A percentile compares a stretch with the other conserved stretches of the same genome.
Evolutionary conservation across 306 rosid genomes (phyloP).

Genomic region (Casuarina glauca): DNA sequence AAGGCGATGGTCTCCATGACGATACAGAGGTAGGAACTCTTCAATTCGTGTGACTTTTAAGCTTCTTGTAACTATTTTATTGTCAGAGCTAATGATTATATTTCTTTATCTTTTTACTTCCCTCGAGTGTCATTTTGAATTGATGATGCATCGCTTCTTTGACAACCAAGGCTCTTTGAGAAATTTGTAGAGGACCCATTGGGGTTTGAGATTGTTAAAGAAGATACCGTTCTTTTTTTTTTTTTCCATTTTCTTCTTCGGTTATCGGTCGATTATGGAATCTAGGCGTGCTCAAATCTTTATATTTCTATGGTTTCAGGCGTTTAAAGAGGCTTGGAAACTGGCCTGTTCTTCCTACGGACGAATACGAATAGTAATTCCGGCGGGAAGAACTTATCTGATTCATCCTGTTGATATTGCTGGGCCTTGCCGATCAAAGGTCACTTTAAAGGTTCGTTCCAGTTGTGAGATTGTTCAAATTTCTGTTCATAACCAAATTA

Average conservation of each 20-base stretch:
- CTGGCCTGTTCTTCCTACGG: slow-evolving; percentile 58
- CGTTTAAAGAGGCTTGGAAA: slow-evolving; percentile 66
- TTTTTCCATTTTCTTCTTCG: too few relatives aligned
- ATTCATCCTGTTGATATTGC: slow-evolving; percentile 61
- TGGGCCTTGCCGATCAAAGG: slow-evolving; percentile 82
- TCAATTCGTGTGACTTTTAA: neutral
- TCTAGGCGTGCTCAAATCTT: neutral
- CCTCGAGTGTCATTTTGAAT: neutral
- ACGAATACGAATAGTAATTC: slow-evolving; percentile 43
- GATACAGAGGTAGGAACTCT: slow-evolving; percentile 56
- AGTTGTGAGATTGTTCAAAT: slow-evolving; percentile 11
- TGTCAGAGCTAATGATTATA: too few relatives aligned
- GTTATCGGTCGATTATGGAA: too few relatives aligned
- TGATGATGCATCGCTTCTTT: neutral
- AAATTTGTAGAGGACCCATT: neutral
- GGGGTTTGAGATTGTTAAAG: neutral
- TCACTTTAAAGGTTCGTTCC: slow-evolving; percentile 57
- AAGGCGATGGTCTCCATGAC: slow-evolving; percentile 69
- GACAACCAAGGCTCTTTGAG: neutral
- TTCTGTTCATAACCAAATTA: neutral
- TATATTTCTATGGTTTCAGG: slow-evolving; percentile 39
- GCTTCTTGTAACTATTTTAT: neutral
- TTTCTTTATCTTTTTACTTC: neutral
- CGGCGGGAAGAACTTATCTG: slow-evolving; percentile 51
- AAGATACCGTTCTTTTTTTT: too few relatives aligned